Conservation (phyloP, 306 rosid species). For the Mucuna pruriens region DNA sequence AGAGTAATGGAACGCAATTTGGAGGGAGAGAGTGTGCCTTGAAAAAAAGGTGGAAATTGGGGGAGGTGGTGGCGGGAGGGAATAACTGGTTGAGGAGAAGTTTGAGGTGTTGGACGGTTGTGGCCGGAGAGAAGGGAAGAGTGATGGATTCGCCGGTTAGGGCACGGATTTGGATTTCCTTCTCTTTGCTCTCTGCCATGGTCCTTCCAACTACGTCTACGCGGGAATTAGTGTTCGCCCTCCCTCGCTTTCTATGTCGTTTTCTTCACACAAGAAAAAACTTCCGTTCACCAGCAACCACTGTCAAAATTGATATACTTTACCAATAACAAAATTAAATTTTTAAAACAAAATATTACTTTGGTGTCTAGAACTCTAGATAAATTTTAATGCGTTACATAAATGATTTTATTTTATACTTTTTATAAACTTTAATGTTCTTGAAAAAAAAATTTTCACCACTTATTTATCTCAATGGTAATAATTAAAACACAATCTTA, state of each 20-base stretch:
- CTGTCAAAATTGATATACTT: not conserved
- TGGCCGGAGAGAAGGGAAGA: conserved; percentile 47
- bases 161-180: conserved; percentile 64
- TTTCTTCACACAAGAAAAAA: not conserved
- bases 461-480: too few species aligned
- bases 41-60: conserved; percentile 83
- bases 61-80: conserved; percentile 60
- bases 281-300: not conserved
- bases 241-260: not conserved
- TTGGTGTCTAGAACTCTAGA: too few species aligned
- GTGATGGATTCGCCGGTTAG: conserved; percentile 66
- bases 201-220: not conserved
- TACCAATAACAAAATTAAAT: too few species aligned
- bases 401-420: too few species aligned
- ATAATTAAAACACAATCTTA: too few species aligned
- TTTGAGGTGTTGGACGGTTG: conserved; percentile 66
- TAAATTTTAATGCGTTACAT: too few species aligned
- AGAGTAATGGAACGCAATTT: not conserved
- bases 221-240: not conserved
- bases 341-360: too few species aligned
- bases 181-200: conserved; percentile 45
- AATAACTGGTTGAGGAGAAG: conserved; percentile 64
- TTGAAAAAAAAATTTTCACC: too few species aligned
- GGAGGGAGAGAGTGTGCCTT: conserved; percentile 49
- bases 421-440: too few species aligned